phyloP scores from a whole-genome alignment of 78 protist genomes.

The Dictyostelium firmibasis region DNA sequence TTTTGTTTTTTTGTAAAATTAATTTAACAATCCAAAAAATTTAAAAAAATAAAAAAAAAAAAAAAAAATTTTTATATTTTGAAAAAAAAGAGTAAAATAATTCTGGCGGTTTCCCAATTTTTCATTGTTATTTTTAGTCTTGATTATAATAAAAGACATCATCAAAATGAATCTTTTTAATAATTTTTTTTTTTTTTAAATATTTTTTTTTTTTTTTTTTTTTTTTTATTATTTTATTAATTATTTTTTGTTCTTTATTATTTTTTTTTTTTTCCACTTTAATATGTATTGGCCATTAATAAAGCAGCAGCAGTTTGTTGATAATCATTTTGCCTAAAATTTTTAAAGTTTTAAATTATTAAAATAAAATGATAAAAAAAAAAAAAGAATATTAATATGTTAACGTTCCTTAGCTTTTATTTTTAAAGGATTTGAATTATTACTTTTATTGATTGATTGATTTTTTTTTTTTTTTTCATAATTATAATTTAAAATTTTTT shows the following conservation, averaged over 20 bases:
- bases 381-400: neutral
- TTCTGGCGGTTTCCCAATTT: neutral
- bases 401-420: neutral
- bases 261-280: neutral
- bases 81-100: neutral
- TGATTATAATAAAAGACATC: too few relatives aligned
- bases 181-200: neutral
- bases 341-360: neutral
- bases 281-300: constrained; percentile 25
- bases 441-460: neutral
- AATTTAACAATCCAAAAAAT: neutral
- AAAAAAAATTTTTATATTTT: too few relatives aligned
- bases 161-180: too few relatives aligned
- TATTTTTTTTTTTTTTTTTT: neutral
- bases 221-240: neutral
- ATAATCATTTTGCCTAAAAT: constrained; percentile 3
- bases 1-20: neutral
- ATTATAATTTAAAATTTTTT: neutral
- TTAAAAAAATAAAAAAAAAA: too few relatives aligned
- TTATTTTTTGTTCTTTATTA: neutral
- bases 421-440: neutral
- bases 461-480: neutral
- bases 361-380: neutral
- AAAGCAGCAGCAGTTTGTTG: constrained; percentile 23
- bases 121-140: too few relatives aligned